Evolutionary conservation across 73 alveolate genomes (phyloP).

Genomic region (Paraurostyla sp.): DNA sequence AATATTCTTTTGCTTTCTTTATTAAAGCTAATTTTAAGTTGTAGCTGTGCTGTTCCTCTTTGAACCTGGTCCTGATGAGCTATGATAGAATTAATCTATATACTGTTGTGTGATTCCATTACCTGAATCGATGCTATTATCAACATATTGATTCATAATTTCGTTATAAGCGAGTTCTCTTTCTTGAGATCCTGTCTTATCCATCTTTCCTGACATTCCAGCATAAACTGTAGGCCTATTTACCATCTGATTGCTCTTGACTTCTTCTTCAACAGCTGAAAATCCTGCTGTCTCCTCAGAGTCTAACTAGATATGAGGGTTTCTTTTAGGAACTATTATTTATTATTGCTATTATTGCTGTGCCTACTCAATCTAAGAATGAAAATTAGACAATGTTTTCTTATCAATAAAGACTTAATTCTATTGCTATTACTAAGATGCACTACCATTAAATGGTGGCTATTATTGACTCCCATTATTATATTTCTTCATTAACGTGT

Average conservation of each 20-base stretch:
- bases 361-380: neutral
- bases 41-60: conserved; percentile 5
- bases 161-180: conserved; percentile 1
- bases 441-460: neutral
- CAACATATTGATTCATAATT: neutral
- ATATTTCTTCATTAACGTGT: neutral
- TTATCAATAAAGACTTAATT: neutral
- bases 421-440: neutral
- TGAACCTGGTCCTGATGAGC: neutral
- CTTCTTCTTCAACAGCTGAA: conserved; percentile 50
- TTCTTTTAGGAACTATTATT: neutral
- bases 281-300: conserved; percentile 44
- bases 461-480: neutral
- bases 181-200: neutral
- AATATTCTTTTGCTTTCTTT: neutral
- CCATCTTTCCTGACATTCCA: conserved; percentile 16
- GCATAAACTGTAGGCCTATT: conserved; percentile 51
- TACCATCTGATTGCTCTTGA: conserved; percentile 8
- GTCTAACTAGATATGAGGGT: neutral
- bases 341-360: neutral
- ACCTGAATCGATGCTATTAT: conserved; percentile 12
- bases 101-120: neutral
- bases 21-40: neutral
- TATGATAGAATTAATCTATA: conserved; percentile 24
- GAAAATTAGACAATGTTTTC: neutral